Evolutionary conservation across 495 filamentous ascomycete species (phyloP).

Genomic region (Penicillium paradoxum): DNA sequence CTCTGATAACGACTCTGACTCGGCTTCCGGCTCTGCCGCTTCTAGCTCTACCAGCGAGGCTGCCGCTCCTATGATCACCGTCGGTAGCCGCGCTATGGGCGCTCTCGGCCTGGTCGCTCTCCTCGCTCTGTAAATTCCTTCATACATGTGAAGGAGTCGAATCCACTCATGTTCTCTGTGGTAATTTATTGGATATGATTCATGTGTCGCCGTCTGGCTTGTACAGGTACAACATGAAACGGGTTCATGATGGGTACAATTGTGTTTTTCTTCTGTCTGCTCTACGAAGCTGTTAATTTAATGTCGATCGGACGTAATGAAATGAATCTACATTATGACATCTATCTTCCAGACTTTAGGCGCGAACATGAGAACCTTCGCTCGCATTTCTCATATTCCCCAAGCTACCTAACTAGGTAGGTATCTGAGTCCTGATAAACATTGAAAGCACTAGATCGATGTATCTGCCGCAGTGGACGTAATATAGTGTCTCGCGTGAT

Average conservation of each 20-base stretch:
- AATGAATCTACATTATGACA: not conserved
- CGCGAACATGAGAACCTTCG: too few species aligned
- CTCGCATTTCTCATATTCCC: too few species aligned
- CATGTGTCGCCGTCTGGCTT: constrained; percentile 10
- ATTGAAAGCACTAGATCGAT: too few species aligned
- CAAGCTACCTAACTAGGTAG: too few species aligned
- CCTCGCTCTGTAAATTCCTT: constrained; percentile 32
- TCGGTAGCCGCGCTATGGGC: constrained; percentile 34
- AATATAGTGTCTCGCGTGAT: not conserved
- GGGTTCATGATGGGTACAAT: constrained; percentile 4
- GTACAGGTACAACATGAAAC: constrained; percentile 11
- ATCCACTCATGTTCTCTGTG: not conserved
- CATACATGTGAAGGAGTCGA: not conserved
- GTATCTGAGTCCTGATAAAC: not conserved
- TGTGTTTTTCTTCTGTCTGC: constrained; percentile 11
- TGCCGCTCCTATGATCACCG: constrained; percentile 32
- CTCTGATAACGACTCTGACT: constrained; percentile 6
- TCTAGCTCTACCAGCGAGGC: constrained; percentile 19
- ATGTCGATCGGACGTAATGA: constrained; percentile 15
- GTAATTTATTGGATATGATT: constrained; percentile 10
- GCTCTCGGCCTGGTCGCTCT: constrained; percentile 38
- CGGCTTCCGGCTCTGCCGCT: constrained; percentile 16
- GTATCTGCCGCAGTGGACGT: too few species aligned
- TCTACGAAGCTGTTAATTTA: constrained; percentile 12
- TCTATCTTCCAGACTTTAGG: too few species aligned